phyloP scores from a whole-genome alignment of 1,284 basidiomycete species.

The Pseudozyma flocculosa region DNA sequence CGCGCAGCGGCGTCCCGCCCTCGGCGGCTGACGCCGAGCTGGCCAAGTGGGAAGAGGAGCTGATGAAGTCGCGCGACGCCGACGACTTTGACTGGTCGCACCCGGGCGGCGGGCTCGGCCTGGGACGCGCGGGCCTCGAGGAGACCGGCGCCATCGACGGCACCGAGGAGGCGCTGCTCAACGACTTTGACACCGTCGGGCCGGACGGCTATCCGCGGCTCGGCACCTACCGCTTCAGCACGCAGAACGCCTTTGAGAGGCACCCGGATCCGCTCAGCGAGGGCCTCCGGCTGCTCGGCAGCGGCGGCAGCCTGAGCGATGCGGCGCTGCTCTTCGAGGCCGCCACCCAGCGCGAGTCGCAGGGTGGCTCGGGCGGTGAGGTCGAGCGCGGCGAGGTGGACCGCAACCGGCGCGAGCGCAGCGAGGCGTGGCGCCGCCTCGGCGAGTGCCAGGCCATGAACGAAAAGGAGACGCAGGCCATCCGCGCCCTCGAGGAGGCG shows the following conservation, averaged over 20 bases:
- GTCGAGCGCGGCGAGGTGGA: slow-evolving; percentile 66
- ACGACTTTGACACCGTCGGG: slow-evolving; percentile 45
- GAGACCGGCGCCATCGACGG: slow-evolving; percentile 51
- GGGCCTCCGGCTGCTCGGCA: slow-evolving; percentile 69
- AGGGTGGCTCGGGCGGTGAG: slow-evolving; percentile 62
- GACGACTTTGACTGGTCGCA: slow-evolving; percentile 60
- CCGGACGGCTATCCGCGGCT: slow-evolving; percentile 51
- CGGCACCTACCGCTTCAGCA: slow-evolving; percentile 43
- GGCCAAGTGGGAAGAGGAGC: slow-evolving; percentile 71
- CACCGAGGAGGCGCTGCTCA: slow-evolving; percentile 46
- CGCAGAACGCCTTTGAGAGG: slow-evolving; percentile 69
- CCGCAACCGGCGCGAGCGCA: slow-evolving; percentile 58
- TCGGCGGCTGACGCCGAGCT: slow-evolving; percentile 55
- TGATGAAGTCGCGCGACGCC: slow-evolving; percentile 65
- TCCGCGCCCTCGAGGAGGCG: slow-evolving; percentile 63
- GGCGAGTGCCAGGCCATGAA: slow-evolving; percentile 96
- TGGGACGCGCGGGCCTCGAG: slow-evolving; percentile 33
- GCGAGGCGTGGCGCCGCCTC: slow-evolving; percentile 88
- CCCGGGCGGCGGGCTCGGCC: slow-evolving; percentile 51
- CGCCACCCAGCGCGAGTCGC: slow-evolving; percentile 62
- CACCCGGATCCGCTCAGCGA: slow-evolving; percentile 62
- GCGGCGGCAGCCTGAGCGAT: slow-evolving; percentile 77
- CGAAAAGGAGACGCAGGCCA: slow-evolving; percentile 68
- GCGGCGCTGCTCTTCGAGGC: slow-evolving; percentile 81
- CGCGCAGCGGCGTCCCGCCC: slow-evolving; percentile 29